Percentiles rank a stretch among this genome's conserved stretches.
These are phyloP conservation scores for Penicillium corylophilum DNA, from an alignment of 2,329 filamentous ascomycete species.

Conservation along the genomic window DNA sequence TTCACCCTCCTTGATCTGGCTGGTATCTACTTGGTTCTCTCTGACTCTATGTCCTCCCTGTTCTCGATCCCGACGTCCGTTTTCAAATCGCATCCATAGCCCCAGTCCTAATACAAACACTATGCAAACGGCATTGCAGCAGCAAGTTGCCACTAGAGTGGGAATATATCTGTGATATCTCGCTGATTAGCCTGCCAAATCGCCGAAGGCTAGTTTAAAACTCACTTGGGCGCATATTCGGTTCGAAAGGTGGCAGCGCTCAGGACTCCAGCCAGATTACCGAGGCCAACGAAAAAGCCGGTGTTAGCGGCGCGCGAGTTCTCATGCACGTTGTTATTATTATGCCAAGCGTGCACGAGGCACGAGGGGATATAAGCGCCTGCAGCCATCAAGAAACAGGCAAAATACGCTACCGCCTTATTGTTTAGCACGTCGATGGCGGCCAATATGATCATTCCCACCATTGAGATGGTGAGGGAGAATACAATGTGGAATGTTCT, in stretches of 20 bases:
- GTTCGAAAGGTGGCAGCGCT: constrained; percentile 47
- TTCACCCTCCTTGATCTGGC: constrained; percentile 37
- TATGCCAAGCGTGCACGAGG: too few relatives aligned
- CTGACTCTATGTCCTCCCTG: constrained; percentile 38
- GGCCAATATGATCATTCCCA: too few relatives aligned
- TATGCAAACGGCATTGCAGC: constrained; percentile 47
- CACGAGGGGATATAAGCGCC: too few relatives aligned
- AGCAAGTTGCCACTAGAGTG: constrained; percentile 46
- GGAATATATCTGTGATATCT: constrained; percentile 46
- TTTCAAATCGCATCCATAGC: constrained; percentile 49
- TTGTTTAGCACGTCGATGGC: too few relatives aligned
- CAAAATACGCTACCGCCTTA: too few relatives aligned
- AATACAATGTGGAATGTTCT: too few relatives aligned
- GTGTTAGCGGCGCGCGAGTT: too few relatives aligned
- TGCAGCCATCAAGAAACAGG: too few relatives aligned
- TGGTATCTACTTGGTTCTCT: constrained; percentile 43
- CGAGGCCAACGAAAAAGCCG: constrained; percentile 40
- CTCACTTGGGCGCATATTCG: constrained; percentile 47
- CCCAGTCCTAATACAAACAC: constrained; percentile 40
- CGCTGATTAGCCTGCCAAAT: neutral
- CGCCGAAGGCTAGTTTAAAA: neutral
- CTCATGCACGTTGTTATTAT: too few relatives aligned
- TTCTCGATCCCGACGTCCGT: constrained; percentile 40
- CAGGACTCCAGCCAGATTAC: constrained; percentile 52
- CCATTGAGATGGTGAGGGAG: too few relatives aligned